Base-by-base conservation (phyloP, 2,329 filamentous ascomycete genomes). In the Fusarium caatingaense region DNA sequence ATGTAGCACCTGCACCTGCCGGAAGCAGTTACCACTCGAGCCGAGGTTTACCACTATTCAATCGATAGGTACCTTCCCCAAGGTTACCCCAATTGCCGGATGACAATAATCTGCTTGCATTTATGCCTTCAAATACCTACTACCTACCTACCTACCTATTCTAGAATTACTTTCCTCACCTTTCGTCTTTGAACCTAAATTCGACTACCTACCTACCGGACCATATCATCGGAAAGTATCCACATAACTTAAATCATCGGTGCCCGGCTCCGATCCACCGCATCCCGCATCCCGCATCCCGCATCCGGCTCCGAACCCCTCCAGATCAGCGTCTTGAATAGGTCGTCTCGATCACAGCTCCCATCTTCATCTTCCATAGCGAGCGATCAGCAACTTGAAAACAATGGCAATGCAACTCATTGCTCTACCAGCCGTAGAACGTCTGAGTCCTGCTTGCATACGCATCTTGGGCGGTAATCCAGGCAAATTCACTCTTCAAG, bases 381-480 rank as follows among this genome's bases (percentile, higher is more conserved):
- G 30, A 45, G 41, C 30, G 42, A 16, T 10, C 37, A 42, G 27
- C 48, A 25, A 41, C n/a, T 9, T n/a, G 28, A 30, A 27, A 32
- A 41, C 69, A 28, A 93, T 92, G 90, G 85, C 88, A 60, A 81
- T 84, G 37, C 84, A 87, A 67, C 84, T 94, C 9, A 85, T 88
- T 28, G 79, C 86, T 20, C 85, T 98, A 16, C 89, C 90, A 7
- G 89, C 91, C 65, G 87, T 97, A 53, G 90, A 95, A 80, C 89
- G 91, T 65, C 85, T 98, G 57, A 95, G 92, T 76, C 87, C 92
- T 21, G 84, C 87, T 16, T 92, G 94, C 46, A 91, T 97, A 68
- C 88, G 96, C 59, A 92, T 99, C 66, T 84, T 98, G 20, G 96
- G 92, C 62, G 93, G 92, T 11, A 99, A 99, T 80, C 95, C 96